Base-by-base conservation (phyloP, 306 rosid genomes). In the Cucurbita argyrosperma region DNA sequence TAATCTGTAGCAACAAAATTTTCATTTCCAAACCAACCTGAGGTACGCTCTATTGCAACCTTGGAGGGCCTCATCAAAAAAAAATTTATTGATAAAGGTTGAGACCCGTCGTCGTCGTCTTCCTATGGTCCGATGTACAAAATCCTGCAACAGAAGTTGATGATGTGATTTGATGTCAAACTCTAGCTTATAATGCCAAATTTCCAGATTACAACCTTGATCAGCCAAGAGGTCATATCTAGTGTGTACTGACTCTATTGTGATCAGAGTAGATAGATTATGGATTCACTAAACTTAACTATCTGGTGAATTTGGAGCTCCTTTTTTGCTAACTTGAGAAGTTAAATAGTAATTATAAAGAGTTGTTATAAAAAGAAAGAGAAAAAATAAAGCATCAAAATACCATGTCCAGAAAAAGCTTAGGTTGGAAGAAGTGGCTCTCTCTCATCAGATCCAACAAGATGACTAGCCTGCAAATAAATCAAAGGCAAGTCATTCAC, bases 371-470 rank as follows among this genome's bases (percentile, higher is more conserved):
- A 5, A 72, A 39, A 3, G 65, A 72, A 55, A 9, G 40, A 38
- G 39, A 53, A n/a, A 54, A 54, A 35, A 18, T 6, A 72, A 18
- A 26, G 19, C 14, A 74, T 43, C 53, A 26, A 58, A 46, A 16
- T 74, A 63, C 78, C 78, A 37, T 53, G 49, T 71, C 82, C 64
- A 71, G 66, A 55, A 51, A 73, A 71, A 71, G 74, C 11, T 86
- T 82, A 94, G 77, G 82, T 69, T 53, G 97, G 99, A 72, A 95
- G 97, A 87, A 95, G 99, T 2, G 97, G 97, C 80, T 86, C 86
- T 80, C 94, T 87, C 87, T 91, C 97, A 49, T 88, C 96, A 81
- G 88, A 83, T 59, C 76, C 96, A 15, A 82, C 88, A 26, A 76
- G 96, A 75, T 87, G 99, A 78, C 75, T 84, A 64, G 96, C 90